Conservation (phyloP, 805 yeast genomes). For the Priceomyces haplophilus region DNA sequence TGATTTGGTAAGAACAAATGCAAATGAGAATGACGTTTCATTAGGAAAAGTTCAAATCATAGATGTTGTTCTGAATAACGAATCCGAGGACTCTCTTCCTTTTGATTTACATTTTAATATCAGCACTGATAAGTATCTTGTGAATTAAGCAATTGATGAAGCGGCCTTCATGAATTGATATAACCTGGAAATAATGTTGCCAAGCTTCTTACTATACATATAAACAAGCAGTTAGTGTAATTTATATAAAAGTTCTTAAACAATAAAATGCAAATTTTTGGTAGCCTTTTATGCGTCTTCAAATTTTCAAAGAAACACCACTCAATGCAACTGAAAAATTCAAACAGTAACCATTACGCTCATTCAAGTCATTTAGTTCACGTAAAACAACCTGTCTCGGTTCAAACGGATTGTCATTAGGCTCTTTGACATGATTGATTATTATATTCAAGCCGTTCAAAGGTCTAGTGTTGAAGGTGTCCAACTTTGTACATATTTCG, state of each 20-base stretch:
- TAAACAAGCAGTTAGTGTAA: neutral
- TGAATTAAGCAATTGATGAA: slow-evolving; percentile 16
- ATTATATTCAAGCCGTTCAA: slow-evolving; percentile 46
- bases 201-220: neutral
- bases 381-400: slow-evolving; percentile 56
- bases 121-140: slow-evolving; percentile 56
- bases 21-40: slow-evolving; percentile 41
- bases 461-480: slow-evolving; percentile 22
- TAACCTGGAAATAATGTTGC: neutral
- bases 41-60: slow-evolving; percentile 66
- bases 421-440: slow-evolving; percentile 46
- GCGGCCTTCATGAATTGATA: neutral
- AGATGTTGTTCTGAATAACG: slow-evolving; percentile 52
- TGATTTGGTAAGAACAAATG: slow-evolving; percentile 43
- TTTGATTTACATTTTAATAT: slow-evolving; percentile 63
- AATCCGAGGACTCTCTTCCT: slow-evolving; percentile 57
- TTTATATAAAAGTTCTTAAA: neutral
- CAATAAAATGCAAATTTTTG: neutral
- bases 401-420: slow-evolving; percentile 37
- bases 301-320: slow-evolving; percentile 43
- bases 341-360: slow-evolving; percentile 37
- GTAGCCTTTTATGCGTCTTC: neutral
- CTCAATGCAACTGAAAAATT: slow-evolving; percentile 52
- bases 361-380: slow-evolving; percentile 44
- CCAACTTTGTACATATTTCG: slow-evolving; percentile 12